phyloP scores from a whole-genome alignment of 208 protist species.

The Crithidia fasciculata region DNA sequence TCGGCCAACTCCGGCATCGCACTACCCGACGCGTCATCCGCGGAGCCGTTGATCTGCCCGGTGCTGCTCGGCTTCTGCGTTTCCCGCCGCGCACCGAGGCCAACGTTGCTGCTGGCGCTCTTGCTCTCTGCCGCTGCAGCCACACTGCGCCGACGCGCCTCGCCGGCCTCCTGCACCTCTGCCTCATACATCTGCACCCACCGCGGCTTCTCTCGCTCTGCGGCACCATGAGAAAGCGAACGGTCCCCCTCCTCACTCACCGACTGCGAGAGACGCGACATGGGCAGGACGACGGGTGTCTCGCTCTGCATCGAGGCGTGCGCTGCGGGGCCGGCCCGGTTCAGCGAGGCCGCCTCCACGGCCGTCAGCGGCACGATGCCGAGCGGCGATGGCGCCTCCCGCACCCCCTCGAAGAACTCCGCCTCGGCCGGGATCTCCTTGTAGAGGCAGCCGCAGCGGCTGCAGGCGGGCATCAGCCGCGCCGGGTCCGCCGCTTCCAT shows the following conservation, averaged over 20 bases:
- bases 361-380: not conserved
- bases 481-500: conserved; percentile 82
- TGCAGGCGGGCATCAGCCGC: conserved; percentile 69
- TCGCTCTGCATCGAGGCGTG: conserved; percentile 7
- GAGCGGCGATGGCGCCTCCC: not conserved
- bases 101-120: not conserved
- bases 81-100: conserved; percentile 5
- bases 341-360: not conserved
- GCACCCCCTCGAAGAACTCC: not conserved
- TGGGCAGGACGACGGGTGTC: not conserved
- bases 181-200: conserved; percentile 53
- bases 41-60: not conserved
- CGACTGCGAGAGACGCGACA: not conserved
- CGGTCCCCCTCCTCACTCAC: conserved; percentile 13
- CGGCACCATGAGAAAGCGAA: conserved; percentile 3
- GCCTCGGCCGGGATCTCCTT: conserved; percentile 27
- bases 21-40: not conserved
- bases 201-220: conserved; percentile 39
- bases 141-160: conserved; percentile 4
- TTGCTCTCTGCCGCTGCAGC: not conserved
- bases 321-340: not conserved
- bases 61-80: conserved; percentile 14
- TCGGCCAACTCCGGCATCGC: not conserved
- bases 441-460: conserved; percentile 78
- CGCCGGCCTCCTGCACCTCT: conserved; percentile 27